phyloP scores from a whole-genome alignment of 2,329 filamentous ascomycete genomes.

The Ceratocystis ficicola region DNA sequence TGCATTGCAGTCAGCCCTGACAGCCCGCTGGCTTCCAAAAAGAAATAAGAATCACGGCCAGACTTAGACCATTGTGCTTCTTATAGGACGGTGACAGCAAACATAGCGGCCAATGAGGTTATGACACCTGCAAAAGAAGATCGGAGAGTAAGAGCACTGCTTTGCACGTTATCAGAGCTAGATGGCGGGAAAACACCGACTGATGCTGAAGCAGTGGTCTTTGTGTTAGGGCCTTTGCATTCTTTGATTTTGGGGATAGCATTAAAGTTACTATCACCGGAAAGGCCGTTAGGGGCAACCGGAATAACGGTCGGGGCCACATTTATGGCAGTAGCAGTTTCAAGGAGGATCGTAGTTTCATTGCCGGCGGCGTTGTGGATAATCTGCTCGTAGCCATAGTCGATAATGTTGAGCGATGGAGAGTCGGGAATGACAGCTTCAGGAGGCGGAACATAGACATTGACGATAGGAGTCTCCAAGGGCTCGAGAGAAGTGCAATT shows the following conservation, averaged over 20 bases:
- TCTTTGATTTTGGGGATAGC: slow-evolving; percentile 7
- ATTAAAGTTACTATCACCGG: neutral
- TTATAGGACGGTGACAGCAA: neutral
- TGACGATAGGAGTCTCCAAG: slow-evolving; percentile 18
- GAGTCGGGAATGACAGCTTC: slow-evolving; percentile 9
- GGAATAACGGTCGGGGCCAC: neutral
- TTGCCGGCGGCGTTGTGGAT: slow-evolving; percentile 9
- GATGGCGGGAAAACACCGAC: neutral
- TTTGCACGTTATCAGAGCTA: neutral
- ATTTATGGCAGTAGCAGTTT: slow-evolving; percentile 5
- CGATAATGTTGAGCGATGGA: neutral
- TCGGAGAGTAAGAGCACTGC: slow-evolving; percentile 6
- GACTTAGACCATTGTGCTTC: neutral
- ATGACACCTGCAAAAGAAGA: neutral
- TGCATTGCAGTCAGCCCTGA: neutral
- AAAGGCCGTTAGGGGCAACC: neutral
- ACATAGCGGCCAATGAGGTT: neutral
- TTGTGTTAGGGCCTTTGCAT: neutral
- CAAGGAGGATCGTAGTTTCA: slow-evolving; percentile 5
- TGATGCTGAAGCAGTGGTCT: neutral
- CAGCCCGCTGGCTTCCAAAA: neutral
- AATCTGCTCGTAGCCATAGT: slow-evolving; percentile 8
- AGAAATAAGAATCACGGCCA: neutral
- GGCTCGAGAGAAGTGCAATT: slow-evolving; percentile 5
- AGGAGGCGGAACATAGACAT: slow-evolving; percentile 16